Base-by-base conservation (phyloP, 192 early-diverging fungal genomes). In the Chytriomyces confervae region DNA sequence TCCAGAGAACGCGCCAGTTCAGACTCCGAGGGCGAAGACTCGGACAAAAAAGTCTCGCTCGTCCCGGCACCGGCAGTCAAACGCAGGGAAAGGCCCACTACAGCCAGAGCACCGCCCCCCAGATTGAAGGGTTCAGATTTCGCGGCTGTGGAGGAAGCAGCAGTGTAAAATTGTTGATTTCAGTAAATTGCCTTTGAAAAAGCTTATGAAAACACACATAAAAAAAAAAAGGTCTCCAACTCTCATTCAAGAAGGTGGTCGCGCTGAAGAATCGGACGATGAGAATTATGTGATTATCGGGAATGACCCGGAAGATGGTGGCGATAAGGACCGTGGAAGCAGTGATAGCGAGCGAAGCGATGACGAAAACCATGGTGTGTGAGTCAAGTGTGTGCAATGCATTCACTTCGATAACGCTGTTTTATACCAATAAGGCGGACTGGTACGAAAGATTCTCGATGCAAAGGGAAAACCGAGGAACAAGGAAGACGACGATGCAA, bases 61-160 rank as follows among this genome's bases (percentile, higher is more conserved):
- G 61, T 79, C 20, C 69, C 73, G 5, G 68, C 67, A 51, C 71
- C 78, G 6, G 70, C 73, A 76, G 74, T 62, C 60, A 84, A 76
- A 50, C 75, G 84, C 7, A 77, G 87, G 6, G 81, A 83, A 68
- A 68, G 89, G 46, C 89, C 89, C 29, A 75, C 86, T 13, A 89
- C 78, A 47, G 89, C 89, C 5, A 73, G 89, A 1, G 84, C 84
- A 8, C 75, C 89, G 0, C 89, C 89, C 0, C 89, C 89, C 11
- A 86, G 85, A 60, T 79, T 80, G 20, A 76, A 76, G 49, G 69
- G 83, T 18, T 29, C 69, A 13, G 84, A 84, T 50, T 85, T 82
- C 5, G 83, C 78, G 8, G 78, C 66, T 65, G 53, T 84, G 29
- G 82, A 86, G 72, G 82, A 85, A 61, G 11, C 65, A 29, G 10